These are phyloP conservation scores for Penicillium soppii DNA, from an alignment of 495 filamentous ascomycete genomes.

Conservation along the genomic window DNA sequence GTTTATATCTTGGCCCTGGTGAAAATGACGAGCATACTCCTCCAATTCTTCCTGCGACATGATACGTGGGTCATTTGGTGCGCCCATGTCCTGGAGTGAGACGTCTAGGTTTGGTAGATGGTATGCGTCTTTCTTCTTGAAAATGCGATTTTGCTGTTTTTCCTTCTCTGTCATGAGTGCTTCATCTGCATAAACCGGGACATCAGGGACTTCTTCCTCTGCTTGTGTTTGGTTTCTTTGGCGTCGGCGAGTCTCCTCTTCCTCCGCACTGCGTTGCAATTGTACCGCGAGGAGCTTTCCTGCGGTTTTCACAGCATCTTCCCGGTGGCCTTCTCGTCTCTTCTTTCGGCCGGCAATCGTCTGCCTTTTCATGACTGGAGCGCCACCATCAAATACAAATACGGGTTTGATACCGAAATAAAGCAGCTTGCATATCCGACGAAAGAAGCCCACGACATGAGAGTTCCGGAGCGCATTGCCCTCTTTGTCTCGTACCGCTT, in stretches of 20 bases:
- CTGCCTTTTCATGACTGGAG: constrained; percentile 85
- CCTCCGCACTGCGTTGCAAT: constrained; percentile 84
- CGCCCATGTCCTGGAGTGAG: constrained; percentile 79
- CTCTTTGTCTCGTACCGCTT: constrained; percentile 97
- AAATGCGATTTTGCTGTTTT: constrained; percentile 69
- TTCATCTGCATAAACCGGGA: constrained; percentile 87
- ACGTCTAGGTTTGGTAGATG: constrained; percentile 83
- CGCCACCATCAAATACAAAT: constrained; percentile 97
- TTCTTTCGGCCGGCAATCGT: constrained; percentile 78
- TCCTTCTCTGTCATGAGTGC: constrained; percentile 76
- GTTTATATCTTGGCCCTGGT: constrained; percentile 92
- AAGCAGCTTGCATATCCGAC: constrained; percentile 92
- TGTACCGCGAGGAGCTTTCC: constrained; percentile 88
- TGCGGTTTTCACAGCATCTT: constrained; percentile 90
- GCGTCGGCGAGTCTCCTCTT: constrained; percentile 66
- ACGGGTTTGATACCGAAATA: constrained; percentile 96
- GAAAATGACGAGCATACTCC: constrained; percentile 87
- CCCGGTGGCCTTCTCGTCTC: constrained; percentile 81
- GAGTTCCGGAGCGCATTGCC: constrained; percentile 94
- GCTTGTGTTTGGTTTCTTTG: constrained; percentile 51
- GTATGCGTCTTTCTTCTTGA: constrained; percentile 89
- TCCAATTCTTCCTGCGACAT: constrained; percentile 93
- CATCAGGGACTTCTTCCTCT: constrained; percentile 66
- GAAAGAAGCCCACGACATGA: constrained; percentile 96
- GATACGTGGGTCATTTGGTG: constrained; percentile 85